These are phyloP conservation scores for Karstenula rhodostoma DNA, from an alignment of 2,329 filamentous ascomycete species.

Conservation along the genomic window DNA sequence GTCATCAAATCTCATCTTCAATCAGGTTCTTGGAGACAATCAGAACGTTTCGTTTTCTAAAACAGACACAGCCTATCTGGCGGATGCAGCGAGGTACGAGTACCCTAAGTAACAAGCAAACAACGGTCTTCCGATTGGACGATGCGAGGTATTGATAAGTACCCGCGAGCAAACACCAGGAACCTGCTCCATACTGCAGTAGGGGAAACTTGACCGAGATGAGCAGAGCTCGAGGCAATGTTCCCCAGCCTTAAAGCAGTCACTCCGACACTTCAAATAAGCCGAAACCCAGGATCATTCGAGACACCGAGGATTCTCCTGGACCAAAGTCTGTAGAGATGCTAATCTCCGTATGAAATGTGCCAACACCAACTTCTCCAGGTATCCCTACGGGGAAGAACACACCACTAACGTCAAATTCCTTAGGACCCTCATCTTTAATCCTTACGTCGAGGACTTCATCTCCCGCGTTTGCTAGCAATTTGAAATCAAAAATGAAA, in stretches of 20 bases:
- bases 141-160: neutral
- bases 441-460: neutral
- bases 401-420: neutral
- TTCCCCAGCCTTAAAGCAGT: neutral
- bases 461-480: neutral
- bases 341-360: neutral
- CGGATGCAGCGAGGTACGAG: too few species aligned
- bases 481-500: neutral
- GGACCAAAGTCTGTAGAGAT: neutral
- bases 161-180: neutral
- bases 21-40: neutral
- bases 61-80: too few species aligned
- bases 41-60: too few species aligned
- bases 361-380: constrained; percentile 2
- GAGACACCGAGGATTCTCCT: constrained; percentile 5
- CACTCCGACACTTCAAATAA: neutral
- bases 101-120: neutral
- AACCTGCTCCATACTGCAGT: neutral
- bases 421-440: neutral
- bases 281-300: constrained; percentile 1
- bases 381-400: neutral
- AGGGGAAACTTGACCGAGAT: neutral
- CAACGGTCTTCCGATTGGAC: neutral
- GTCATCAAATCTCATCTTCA: neutral
- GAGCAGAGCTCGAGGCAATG: neutral